Evolutionary conservation across 1,284 basidiomycete species (phyloP), one percentile per base, ranked within the genome.

Genomic region (Cryptococcus sp.): DNA sequence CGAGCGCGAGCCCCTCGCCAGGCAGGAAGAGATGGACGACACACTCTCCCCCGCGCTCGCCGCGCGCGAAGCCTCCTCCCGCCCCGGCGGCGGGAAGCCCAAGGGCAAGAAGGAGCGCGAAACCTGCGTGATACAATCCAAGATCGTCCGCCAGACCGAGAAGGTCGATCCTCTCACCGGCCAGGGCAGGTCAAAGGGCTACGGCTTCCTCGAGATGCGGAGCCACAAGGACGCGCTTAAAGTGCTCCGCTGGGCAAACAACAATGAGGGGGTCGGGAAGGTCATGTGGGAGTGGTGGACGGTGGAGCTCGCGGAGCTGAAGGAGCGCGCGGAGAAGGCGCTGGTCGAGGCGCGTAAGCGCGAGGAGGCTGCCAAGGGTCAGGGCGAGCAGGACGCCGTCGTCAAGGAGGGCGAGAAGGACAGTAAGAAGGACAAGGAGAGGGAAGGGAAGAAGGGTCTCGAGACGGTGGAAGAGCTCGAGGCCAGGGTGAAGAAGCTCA

Each of bases 181-280:
- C 2, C 85, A 89, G 64, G 91, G 91, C 2, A 83, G 88, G 54
- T 90, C 87, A 64, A 90, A 88, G 71, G 95, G 95, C 0, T 99
- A 97, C 69, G 96, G 95, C 15, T 98, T 99, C 79, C 72, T 98
- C 42, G 95, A 98, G 79, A 85, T 97, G 83, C 80, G 85, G 39
- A 83, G 79, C 24, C 95, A 97, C 72, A 84, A 87, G 11, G 91
- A 98, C 70, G 92, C 94, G 2, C 80, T 99, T 36, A 87, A 90
- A 44, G 88, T 97, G 1, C 77, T 98, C 37, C 83, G 95, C 21
- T 98, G 91, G 90, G 87, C 88, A 16, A 99, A 98, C 79, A 95
- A 90, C 71, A 94, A 95, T 70, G 76, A 82, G 0, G 82, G 81
- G 1, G 82, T 88, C 0, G 82, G 81, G 1, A 66, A 75, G 21